Evolutionary conservation across 176 grass and related monocot species (phyloP), one percentile per base, ranked within the genome.

Genomic region (Saccharum spontaneum): DNA sequence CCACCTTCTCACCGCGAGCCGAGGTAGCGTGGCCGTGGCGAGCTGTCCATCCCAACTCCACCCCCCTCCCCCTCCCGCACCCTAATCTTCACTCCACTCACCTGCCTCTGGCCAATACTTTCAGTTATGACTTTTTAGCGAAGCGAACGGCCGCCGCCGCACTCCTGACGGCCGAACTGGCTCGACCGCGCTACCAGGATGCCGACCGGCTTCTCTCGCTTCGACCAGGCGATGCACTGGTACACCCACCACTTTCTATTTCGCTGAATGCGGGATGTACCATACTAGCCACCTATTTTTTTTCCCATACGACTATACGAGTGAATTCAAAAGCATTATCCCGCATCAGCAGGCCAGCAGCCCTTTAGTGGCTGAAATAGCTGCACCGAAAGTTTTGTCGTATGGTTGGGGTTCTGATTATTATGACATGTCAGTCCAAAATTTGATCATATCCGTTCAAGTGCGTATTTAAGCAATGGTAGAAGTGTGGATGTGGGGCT

Each of bases 191-290:
- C 67, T 38, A 70, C 9, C 1, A 41, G 68, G 80, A 62, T 0
- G 44, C 63, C n/a, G 8, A 28, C 46, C 65, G 69, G 30, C 18
- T 59, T 22, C 33, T 16, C n/a, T 57, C 24, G 7, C 22, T 41
- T 36, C 14, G 4, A 26, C 86, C 54, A 88, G 81, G 81, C 79
- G 59, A 84, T 14, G 18, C 11, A 24, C 57, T 23, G 17, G 54
- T 83, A 65, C 31, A 6, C 17, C 54, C 71, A 23, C 22, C 16
- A 55, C 4, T 54, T 33, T 34, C 44, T 28, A 46, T 46, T 50
- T 6, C 44, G 23, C 26, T 52, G 40, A 45, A 71, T 43, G 22
- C 10, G 2, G 39, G 10, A 9, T 70, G 9, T 71, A n/a, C 11
- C 15, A 11, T 41, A 40, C 54, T 23, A 60, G 12, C 9, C 2